phyloP scores from a whole-genome alignment of 2,329 filamentous ascomycete species.

The Aspergillus thermomutatus region DNA sequence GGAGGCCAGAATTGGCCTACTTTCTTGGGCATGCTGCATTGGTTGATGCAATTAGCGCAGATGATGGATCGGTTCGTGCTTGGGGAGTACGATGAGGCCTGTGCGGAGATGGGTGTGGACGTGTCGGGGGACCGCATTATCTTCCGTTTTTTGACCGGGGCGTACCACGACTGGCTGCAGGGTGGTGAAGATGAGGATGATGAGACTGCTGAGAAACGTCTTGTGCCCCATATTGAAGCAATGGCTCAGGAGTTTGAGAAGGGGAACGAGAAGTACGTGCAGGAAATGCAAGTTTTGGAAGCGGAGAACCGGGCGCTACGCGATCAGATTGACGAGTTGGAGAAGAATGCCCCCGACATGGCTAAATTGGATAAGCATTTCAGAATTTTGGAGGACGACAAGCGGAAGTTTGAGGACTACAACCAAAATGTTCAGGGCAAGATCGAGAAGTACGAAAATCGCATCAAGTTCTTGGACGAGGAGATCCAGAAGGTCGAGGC shows the following conservation, averaged over 20 bases:
- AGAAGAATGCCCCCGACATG: conserved; percentile 80
- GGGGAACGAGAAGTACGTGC: conserved; percentile 77
- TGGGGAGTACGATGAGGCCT: conserved; percentile 85
- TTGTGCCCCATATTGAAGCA: conserved; percentile 77
- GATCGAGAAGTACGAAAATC: conserved; percentile 81
- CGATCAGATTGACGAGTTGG: conserved; percentile 83
- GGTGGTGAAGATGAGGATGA: conserved; percentile 87
- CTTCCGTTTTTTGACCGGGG: conserved; percentile 83
- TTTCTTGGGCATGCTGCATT: conserved; percentile 89
- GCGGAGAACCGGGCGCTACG: conserved; percentile 76
- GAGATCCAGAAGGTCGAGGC: conserved; percentile 75
- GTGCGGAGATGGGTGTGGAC: conserved; percentile 81
- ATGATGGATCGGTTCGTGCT: conserved; percentile 82
- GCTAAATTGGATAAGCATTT: conserved; percentile 83
- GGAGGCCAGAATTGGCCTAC: conserved; percentile 97
- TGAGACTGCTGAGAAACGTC: conserved; percentile 73
- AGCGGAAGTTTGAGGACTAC: conserved; percentile 92
- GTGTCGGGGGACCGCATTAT: conserved; percentile 88
- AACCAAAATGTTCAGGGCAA: conserved; percentile 79
- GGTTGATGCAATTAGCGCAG: conserved; percentile 97
- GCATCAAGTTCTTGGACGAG: conserved; percentile 77
- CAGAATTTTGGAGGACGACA: conserved; percentile 91
- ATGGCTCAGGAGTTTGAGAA: conserved; percentile 88
- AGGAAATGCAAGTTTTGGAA: conserved; percentile 81
- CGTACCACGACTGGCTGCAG: conserved; percentile 89